Evolutionary conservation across 2,329 filamentous ascomycete species (phyloP).

Genomic region (Dichotomopilus funicola): DNA sequence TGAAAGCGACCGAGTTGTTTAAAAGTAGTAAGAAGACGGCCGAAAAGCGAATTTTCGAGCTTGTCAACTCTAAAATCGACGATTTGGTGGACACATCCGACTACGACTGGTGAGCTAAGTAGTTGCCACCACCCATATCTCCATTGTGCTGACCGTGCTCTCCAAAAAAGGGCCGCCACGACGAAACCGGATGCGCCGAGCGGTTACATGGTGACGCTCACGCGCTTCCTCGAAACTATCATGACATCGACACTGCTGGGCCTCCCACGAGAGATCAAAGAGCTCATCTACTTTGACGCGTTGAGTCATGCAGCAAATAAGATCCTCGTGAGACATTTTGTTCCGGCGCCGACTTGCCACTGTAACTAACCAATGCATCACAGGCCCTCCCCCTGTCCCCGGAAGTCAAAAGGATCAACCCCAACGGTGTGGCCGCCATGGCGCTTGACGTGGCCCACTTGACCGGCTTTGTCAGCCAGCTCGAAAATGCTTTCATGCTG

Average conservation of each 20-base stretch:
- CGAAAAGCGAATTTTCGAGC: slow-evolving; percentile 95
- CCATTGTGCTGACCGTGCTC: background rate
- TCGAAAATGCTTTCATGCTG: slow-evolving; percentile 80
- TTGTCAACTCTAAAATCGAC: slow-evolving; percentile 98
- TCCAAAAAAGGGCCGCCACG: slow-evolving; percentile 39
- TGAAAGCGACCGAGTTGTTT: slow-evolving; percentile 82
- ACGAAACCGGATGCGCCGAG: slow-evolving; percentile 66
- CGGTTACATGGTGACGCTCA: slow-evolving; percentile 93
- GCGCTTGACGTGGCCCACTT: slow-evolving; percentile 80
- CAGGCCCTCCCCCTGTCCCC: slow-evolving; percentile 69
- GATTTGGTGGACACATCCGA: slow-evolving; percentile 95
- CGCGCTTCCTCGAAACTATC: slow-evolving; percentile 86
- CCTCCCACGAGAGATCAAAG: slow-evolving; percentile 91
- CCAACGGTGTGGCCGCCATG: slow-evolving; percentile 73
- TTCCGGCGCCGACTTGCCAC: background rate
- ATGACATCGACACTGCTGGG: slow-evolving; percentile 93
- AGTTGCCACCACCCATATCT: background rate
- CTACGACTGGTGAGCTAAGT: slow-evolving; percentile 69
- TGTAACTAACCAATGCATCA: background rate
- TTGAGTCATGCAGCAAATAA: slow-evolving; percentile 83
- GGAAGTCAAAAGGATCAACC: slow-evolving; percentile 79
- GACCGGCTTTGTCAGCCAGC: slow-evolving; percentile 74
- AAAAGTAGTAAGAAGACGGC: slow-evolving; percentile 87
- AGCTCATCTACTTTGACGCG: slow-evolving; percentile 96
- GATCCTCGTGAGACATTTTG: slow-evolving; percentile 54